These are phyloP conservation scores for Vachellia collinsii DNA, from an alignment of 306 rosid species.

Conservation along the genomic window DNA sequence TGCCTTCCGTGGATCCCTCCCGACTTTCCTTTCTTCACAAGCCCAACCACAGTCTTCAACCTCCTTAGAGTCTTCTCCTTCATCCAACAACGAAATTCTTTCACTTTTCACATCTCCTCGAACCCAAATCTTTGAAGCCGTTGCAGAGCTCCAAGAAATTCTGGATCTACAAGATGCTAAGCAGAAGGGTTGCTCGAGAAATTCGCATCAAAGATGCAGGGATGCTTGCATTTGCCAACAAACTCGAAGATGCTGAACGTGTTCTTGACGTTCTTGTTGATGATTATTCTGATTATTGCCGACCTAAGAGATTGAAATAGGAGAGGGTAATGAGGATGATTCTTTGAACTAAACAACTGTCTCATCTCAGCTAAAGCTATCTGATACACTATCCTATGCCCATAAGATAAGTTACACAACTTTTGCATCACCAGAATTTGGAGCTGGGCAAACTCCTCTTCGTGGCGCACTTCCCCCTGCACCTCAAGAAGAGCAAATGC, in stretches of 20 bases:
- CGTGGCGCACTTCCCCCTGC: conserved; percentile 96
- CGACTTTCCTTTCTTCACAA: conserved; percentile 75
- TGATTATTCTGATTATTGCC: conserved; percentile 77
- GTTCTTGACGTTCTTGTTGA: conserved; percentile 81
- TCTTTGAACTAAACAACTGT: conserved; percentile 59
- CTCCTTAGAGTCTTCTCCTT: conserved; percentile 52
- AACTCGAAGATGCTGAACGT: conserved; percentile 78
- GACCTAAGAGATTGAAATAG: conserved; percentile 57
- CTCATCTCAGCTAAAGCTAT: conserved; percentile 61
- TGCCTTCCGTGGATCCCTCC: conserved; percentile 71
- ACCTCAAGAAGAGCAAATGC: conserved; percentile 94
- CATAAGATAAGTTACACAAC: conserved; percentile 89
- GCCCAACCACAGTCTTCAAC: conserved; percentile 42
- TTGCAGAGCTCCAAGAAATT: conserved; percentile 89
- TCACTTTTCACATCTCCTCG: conserved; percentile 66
- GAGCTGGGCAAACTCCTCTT: conserved; percentile 83
- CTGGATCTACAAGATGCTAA: conserved; percentile 81
- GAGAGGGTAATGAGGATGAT: conserved; percentile 53
- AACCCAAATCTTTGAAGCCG: conserved; percentile 85
- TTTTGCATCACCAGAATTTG: conserved; percentile 92
- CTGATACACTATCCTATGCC: conserved; percentile 79
- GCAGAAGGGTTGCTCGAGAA: conserved; percentile 68
- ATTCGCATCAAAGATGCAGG: conserved; percentile 61
- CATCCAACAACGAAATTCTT: conserved; percentile 73
- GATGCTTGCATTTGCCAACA: conserved; percentile 72